Evolutionary conservation across 2,329 filamentous ascomycete genomes (phyloP).

Genomic region (Hypoxylon sp.): DNA sequence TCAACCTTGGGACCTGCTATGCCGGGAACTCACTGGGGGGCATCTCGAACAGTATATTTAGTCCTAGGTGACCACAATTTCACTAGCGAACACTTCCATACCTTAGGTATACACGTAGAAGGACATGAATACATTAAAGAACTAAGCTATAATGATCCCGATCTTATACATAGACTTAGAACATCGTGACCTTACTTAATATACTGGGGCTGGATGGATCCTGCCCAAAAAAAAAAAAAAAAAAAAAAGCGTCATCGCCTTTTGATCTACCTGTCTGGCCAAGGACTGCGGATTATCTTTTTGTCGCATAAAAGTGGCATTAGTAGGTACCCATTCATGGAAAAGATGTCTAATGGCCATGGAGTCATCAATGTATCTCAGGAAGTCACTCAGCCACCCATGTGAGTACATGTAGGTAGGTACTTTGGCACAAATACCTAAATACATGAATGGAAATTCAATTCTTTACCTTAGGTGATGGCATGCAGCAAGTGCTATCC

Average conservation of each 20-base stretch:
- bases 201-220: background rate
- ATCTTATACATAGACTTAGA: background rate
- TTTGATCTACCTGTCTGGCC: background rate
- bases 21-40: background rate
- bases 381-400: background rate
- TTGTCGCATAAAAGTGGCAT: no score
- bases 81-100: no score
- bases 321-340: no score
- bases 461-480: no score
- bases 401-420: background rate
- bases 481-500: no score
- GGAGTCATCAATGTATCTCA: background rate
- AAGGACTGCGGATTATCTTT: no score
- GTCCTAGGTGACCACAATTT: no score
- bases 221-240: background rate
- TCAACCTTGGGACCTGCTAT: conserved; percentile 46
- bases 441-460: background rate
- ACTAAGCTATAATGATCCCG: no score
- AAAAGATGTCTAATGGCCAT: background rate
- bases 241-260: background rate
- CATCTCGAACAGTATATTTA: background rate
- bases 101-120: no score
- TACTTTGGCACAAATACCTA: background rate
- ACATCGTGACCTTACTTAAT: background rate
- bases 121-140: no score